These are phyloP conservation scores for Manihot esculenta DNA, from an alignment of 441 rosid genomes.

Conservation along the genomic window DNA sequence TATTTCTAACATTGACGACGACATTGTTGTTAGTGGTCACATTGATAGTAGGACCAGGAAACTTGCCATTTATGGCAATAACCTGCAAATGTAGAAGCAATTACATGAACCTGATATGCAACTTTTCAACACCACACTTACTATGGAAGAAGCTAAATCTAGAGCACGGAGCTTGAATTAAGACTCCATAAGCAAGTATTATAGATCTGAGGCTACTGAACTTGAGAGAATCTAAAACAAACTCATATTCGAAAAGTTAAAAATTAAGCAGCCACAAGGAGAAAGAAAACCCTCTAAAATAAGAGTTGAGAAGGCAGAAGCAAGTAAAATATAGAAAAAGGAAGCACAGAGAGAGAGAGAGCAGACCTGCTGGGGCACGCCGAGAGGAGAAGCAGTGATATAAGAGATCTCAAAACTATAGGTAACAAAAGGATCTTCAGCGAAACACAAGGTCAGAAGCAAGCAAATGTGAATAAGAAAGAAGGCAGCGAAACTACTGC, in stretches of 20 bases:
- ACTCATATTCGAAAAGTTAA: slow-evolving; percentile 22
- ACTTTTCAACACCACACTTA: slow-evolving; percentile 18
- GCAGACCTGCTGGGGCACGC: slow-evolving; percentile 88
- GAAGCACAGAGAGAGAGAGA: slow-evolving; percentile 2
- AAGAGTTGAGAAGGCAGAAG: neutral
- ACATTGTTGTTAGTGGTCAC: slow-evolving; percentile 86
- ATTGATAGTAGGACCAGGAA: slow-evolving; percentile 88
- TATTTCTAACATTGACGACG: slow-evolving; percentile 75
- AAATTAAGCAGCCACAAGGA: slow-evolving; percentile 20
- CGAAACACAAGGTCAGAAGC: slow-evolving; percentile 45
- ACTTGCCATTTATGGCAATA: slow-evolving; percentile 79
- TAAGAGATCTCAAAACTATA: slow-evolving; percentile 77
- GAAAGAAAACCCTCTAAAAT: slow-evolving; percentile 10
- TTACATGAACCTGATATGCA: slow-evolving; percentile 11
- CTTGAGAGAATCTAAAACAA: slow-evolving; percentile 29
- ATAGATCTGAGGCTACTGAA: slow-evolving; percentile 49
- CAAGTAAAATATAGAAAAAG: slow-evolving; percentile 1
- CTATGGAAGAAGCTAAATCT: slow-evolving; percentile 9
- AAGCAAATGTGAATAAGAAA: slow-evolving; percentile 50
- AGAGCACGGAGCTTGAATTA: slow-evolving; percentile 1
- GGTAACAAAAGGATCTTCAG: slow-evolving; percentile 67
- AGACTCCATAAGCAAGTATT: slow-evolving; percentile 8
- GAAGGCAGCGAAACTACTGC: slow-evolving; percentile 35
- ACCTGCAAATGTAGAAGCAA: slow-evolving; percentile 52
- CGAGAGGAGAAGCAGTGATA: slow-evolving; percentile 97